These are phyloP conservation scores for Pythium scleroteichum DNA, from an alignment of 352 stramenopile genomes.

Conservation along the genomic window DNA sequence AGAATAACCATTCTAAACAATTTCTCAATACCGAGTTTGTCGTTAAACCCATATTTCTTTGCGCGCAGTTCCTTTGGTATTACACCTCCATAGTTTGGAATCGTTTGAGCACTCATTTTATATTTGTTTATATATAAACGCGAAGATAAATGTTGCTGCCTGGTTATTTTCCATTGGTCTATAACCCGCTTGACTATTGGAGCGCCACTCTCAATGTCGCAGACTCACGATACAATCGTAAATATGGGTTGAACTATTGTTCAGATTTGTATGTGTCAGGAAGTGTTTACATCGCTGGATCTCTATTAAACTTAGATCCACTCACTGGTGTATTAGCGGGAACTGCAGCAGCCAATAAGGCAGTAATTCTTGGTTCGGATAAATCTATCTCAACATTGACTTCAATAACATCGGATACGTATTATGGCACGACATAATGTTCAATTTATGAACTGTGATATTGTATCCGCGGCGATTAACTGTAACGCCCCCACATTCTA, in stretches of 20 bases:
- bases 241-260: conserved; percentile 14
- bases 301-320: neutral
- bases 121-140: conserved; percentile 7
- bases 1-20: conserved; percentile 36
- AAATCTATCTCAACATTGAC: too few species aligned
- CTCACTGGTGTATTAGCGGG: neutral
- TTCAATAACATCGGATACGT: too few species aligned
- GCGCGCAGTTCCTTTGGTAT: conserved; percentile 16
- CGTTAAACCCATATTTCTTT: conserved; percentile 13
- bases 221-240: conserved; percentile 6
- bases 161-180: conserved; percentile 7
- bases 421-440: too few species aligned
- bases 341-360: too few species aligned
- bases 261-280: conserved; percentile 4
- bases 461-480: too few species aligned
- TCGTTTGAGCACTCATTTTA: conserved; percentile 6
- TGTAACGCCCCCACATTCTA: too few species aligned
- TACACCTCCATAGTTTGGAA: conserved; percentile 6
- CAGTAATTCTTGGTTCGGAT: too few species aligned
- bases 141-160: conserved; percentile 9
- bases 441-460: too few species aligned
- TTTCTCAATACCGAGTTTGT: conserved; percentile 24
- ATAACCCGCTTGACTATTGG: conserved; percentile 8
- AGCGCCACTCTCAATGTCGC: conserved; percentile 4
- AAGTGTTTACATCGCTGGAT: neutral